phyloP scores from a whole-genome alignment of 2,329 filamentous ascomycete species.

The Capronia epimyces region DNA sequence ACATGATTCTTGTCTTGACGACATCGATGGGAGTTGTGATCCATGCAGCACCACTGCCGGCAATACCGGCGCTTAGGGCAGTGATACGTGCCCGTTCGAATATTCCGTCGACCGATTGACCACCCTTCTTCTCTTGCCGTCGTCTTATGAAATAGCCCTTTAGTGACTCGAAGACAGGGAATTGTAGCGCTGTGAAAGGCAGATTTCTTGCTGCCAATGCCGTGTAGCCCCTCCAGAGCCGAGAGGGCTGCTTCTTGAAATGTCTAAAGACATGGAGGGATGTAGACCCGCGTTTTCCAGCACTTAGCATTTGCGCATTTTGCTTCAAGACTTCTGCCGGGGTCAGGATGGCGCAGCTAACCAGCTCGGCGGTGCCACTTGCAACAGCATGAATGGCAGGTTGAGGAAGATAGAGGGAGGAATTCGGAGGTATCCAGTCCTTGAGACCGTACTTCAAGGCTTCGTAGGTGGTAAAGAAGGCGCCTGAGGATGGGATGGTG shows the following conservation, averaged over 20 bases:
- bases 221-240: conserved; percentile 65
- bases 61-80: conserved; percentile 65
- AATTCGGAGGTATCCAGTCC: conserved; percentile 43
- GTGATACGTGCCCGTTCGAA: conserved; percentile 66
- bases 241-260: conserved; percentile 54
- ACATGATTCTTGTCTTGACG: conserved; percentile 84
- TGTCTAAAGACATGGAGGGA: conserved; percentile 53
- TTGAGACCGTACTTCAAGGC: conserved; percentile 61
- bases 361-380: conserved; percentile 71
- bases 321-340: conserved; percentile 90
- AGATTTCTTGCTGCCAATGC: conserved; percentile 76
- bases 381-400: conserved; percentile 67
- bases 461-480: conserved; percentile 90
- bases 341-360: conserved; percentile 79
- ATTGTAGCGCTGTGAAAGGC: conserved; percentile 82
- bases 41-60: conserved; percentile 68
- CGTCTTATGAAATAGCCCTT: conserved; percentile 50
- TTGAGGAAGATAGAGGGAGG: conserved; percentile 51
- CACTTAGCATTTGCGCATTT: conserved; percentile 74
- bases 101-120: conserved; percentile 41
- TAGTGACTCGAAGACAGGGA: conserved; percentile 75
- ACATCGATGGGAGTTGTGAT: conserved; percentile 88
- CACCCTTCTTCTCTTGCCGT: conserved; percentile 34
- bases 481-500: conserved; percentile 80
- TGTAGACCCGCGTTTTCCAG: conserved; percentile 35